Evolutionary conservation across 2,329 filamentous ascomycete genomes (phyloP).

Genomic region (Cladophialophora bantiana): DNA sequence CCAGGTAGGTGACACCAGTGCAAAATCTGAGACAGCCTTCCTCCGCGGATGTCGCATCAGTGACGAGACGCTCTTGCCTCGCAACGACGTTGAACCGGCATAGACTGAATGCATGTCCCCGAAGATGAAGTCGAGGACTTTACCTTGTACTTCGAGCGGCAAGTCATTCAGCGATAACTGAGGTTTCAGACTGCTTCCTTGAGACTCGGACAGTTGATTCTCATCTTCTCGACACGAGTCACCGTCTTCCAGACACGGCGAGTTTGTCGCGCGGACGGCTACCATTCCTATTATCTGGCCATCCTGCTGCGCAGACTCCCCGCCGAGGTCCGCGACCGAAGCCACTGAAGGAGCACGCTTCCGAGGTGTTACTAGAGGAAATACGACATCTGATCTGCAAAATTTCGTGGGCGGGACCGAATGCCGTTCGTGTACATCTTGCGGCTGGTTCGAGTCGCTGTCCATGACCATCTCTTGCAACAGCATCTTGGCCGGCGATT

Average conservation of each 20-base stretch:
- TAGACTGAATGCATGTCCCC: slow-evolving; percentile 70
- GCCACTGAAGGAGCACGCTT: slow-evolving; percentile 36
- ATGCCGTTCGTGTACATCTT: slow-evolving; percentile 33
- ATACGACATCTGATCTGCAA: slow-evolving; percentile 36
- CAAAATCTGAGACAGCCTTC: slow-evolving; percentile 70
- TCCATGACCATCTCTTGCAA: slow-evolving; percentile 36
- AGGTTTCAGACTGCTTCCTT: slow-evolving; percentile 10
- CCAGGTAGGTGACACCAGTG: slow-evolving; percentile 67
- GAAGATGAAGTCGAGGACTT: slow-evolving; percentile 74
- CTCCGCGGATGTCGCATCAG: slow-evolving; percentile 71
- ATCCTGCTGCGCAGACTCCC: slow-evolving; percentile 28
- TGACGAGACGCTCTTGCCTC: slow-evolving; percentile 65
- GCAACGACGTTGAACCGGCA: slow-evolving; percentile 59
- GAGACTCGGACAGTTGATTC: background rate
- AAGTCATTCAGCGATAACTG: slow-evolving; percentile 50
- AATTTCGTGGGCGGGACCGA: slow-evolving; percentile 31
- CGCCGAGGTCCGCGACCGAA: slow-evolving; percentile 24
- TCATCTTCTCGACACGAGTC: background rate
- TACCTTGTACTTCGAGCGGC: slow-evolving; percentile 74
- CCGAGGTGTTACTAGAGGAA: slow-evolving; percentile 37
- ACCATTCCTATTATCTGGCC: slow-evolving; percentile 36
- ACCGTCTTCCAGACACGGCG: slow-evolving; percentile 15
- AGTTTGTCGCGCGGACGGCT: slow-evolving; percentile 29
- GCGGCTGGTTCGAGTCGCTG: slow-evolving; percentile 30
- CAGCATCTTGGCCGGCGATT: slow-evolving; percentile 29